Conservation (phyloP, 2,329 filamentous ascomycete genomes). For the Pseudogymnoascus sp. region DNA sequence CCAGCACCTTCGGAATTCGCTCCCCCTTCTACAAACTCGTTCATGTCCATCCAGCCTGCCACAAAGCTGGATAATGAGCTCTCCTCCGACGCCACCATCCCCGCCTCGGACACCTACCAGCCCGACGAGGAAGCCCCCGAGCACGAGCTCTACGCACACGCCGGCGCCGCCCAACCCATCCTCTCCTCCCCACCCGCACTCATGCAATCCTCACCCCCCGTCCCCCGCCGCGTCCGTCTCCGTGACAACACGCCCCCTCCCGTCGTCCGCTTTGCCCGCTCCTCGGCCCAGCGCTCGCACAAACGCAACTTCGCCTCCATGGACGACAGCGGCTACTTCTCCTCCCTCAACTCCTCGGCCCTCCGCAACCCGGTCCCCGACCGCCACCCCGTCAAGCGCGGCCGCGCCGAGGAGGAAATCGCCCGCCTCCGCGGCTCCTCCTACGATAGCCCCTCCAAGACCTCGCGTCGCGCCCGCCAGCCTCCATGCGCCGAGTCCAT, state of each 20-base stretch:
- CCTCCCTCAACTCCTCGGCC: conserved; percentile 85
- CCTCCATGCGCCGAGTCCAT: conserved; percentile 25
- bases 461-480: conserved; percentile 32
- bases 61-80: conserved; percentile 37
- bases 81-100: conserved; percentile 71
- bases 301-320: conserved; percentile 73
- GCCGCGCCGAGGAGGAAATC: conserved; percentile 92
- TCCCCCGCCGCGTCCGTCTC: conserved; percentile 47
- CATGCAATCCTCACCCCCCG: conserved; percentile 80
- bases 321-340: conserved; percentile 95
- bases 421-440: conserved; percentile 85
- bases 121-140: conserved; percentile 33
- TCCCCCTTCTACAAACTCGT: conserved; percentile 17
- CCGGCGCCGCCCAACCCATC: conserved; percentile 37
- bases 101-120: conserved; percentile 51
- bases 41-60: conserved; percentile 13
- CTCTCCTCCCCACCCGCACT: conserved; percentile 62
- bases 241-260: conserved; percentile 72
- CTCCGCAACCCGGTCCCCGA: conserved; percentile 74
- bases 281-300: conserved; percentile 53
- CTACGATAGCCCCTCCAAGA: conserved; percentile 81
- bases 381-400: conserved; percentile 73
- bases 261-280: conserved; percentile 48
- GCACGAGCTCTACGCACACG: conserved; percentile 33
- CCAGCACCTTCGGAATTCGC: neutral